A percentile compares a stretch with the other conserved stretches of the same genome.
Conservation (phyloP, 1,284 basidiomycete species). For the Porphyrellus sp. region DNA sequence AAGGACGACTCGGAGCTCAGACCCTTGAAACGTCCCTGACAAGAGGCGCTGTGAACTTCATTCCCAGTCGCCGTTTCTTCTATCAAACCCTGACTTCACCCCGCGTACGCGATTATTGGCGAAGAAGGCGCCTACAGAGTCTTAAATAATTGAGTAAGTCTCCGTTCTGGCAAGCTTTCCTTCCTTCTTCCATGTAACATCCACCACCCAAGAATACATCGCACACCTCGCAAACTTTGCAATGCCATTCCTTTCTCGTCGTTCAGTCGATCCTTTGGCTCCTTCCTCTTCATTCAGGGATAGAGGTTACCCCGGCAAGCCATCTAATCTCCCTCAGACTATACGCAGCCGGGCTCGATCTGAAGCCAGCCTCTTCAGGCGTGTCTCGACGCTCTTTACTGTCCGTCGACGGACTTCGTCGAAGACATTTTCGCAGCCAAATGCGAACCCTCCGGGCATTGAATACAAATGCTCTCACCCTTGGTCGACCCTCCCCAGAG, state of each 20-base stretch:
- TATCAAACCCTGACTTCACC: conserved; percentile 6
- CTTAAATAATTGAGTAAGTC: conserved; percentile 27
- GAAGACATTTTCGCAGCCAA: conserved; percentile 16
- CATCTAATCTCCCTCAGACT: conserved; percentile 8
- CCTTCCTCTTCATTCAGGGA: conserved; percentile 5
- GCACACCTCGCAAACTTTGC: background rate
- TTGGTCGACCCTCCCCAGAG: conserved; percentile 17
- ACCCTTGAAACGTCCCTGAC: conserved; percentile 23
- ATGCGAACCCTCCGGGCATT: conserved; percentile 13
- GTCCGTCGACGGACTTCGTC: conserved; percentile 22
- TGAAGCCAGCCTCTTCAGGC: conserved; percentile 28
- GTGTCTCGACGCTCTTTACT: conserved; percentile 30
- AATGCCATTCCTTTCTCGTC: conserved; percentile 34
- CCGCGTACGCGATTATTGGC: conserved; percentile 20
- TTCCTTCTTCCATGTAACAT: conserved; percentile 14
- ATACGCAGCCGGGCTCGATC: conserved; percentile 26
- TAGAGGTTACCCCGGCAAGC: conserved; percentile 1
- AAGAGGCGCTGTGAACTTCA: conserved; percentile 1
- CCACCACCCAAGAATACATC: background rate
- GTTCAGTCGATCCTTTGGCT: conserved; percentile 26
- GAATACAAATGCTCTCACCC: conserved; percentile 18
- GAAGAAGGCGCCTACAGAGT: conserved; percentile 15
- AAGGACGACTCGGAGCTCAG: background rate
- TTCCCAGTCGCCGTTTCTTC: conserved; percentile 3
- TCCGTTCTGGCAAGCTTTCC: background rate